Conservation (phyloP, 1,139 yeast genomes). For the Candida labiduridarum region DNA sequence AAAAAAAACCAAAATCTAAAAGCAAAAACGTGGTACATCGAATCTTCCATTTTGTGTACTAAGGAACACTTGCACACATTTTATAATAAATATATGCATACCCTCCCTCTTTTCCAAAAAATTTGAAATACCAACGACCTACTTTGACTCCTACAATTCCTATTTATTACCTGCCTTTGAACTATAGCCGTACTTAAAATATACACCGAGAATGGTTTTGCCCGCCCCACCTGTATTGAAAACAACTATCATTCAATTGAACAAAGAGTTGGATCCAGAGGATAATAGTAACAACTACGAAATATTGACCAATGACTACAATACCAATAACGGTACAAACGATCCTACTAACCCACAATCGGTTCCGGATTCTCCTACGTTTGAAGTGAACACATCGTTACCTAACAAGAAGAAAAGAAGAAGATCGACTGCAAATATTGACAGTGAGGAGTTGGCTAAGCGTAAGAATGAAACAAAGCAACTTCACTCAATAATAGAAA, state of each 20-base stretch:
- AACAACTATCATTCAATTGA: constrained; percentile 63
- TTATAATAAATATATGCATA: not conserved
- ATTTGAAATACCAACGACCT: not conserved
- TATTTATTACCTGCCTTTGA: not conserved
- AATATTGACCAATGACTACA: constrained; percentile 43
- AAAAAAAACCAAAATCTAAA: not conserved
- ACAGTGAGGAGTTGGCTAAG: constrained; percentile 56
- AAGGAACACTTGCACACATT: constrained; percentile 1
- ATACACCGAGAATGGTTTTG: constrained; percentile 19
- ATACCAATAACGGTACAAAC: constrained; percentile 3
- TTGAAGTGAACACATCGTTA: constrained; percentile 8
- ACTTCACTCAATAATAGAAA: constrained; percentile 80
- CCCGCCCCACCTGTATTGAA: constrained; percentile 66
- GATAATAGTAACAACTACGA: constrained; percentile 43
- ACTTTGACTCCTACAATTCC: not conserved
- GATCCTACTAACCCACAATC: constrained; percentile 3
- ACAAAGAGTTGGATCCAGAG: constrained; percentile 46
- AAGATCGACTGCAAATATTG: constrained; percentile 47
- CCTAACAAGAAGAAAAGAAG: constrained; percentile 45
- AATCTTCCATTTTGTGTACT: not conserved
- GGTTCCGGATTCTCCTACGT: constrained; percentile 10
- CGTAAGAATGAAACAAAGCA: constrained; percentile 59
- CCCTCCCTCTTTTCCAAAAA: not conserved
- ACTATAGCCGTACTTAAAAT: not conserved
- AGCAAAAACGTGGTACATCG: constrained; percentile 3